Evolutionary conservation across 768 basidiomycete species (phyloP), one percentile per base, ranked within the genome.

Genomic region (Serendipita sp.): DNA sequence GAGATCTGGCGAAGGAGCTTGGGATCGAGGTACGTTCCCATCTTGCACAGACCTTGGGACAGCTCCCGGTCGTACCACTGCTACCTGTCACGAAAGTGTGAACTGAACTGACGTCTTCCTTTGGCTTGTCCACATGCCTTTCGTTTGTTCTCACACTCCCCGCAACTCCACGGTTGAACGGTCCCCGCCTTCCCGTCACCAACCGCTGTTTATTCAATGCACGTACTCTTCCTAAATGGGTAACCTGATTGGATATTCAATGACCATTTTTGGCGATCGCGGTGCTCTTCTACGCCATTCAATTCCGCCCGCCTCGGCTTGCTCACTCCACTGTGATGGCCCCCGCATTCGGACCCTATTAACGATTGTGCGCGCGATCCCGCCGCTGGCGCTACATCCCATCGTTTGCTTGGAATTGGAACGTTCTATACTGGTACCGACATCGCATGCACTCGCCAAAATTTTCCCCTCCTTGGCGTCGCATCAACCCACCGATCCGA

Each of bases 1-100:
- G 76, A 42, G 61, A 66, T 11, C 74, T 91, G 7, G 85, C 86
- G 1, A 72, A 72, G 42, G 78, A 85, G 50, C 75, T 96, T 1
- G 78, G 72, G 3, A 77, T 96, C 30, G 75, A 81, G 71, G 90
- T 90, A 65, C 53, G 77, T 71, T 7, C 17, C 9, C 45, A 48
- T 48, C 9, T n/a, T 48, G 9, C n/a, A n/a, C 26, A 20, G n/a
- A 7, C 45, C 26, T 48, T 28, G 45, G n/a, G 9, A 20, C n/a
- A 20, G 45, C 20, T 9, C 45, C 45, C 38, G 38, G 14, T 38
- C 7, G 26, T n/a, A n/a, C 9, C n/a, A 7, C 45, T n/a, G 38
- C 38, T 48, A 20, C 45, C 45, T 48, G n/a, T 48, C n/a, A n/a
- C 45, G 20, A 48, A n/a, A 48, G 7, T 9, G 9, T 48, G n/a